Evolutionary conservation across 768 basidiomycete species (phyloP).

Genomic region (Favolaschia claudopus): DNA sequence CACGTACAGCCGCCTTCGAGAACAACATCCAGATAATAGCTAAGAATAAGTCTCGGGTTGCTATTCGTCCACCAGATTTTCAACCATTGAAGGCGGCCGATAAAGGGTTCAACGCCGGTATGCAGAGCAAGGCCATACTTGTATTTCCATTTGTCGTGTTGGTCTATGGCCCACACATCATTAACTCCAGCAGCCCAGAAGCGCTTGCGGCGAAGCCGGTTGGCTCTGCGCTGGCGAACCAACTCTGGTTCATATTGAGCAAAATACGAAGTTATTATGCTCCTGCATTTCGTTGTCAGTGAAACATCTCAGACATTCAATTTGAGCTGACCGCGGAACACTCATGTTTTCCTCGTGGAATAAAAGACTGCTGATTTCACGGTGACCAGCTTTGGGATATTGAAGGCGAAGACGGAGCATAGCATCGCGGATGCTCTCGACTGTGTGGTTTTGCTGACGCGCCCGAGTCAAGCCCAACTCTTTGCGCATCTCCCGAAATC

Average conservation of each 20-base stretch:
- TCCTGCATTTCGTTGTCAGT: neutral
- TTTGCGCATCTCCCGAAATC: conserved; percentile 23
- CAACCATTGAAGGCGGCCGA: conserved; percentile 37
- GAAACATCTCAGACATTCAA: neutral
- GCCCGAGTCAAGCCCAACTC: conserved; percentile 28
- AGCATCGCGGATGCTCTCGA: conserved; percentile 27
- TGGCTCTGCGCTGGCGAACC: conserved; percentile 6
- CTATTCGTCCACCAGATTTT: conserved; percentile 44
- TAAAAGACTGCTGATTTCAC: conserved; percentile 31
- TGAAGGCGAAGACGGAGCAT: conserved; percentile 25
- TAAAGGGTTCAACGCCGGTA: conserved; percentile 35
- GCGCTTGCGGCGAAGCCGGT: conserved; percentile 24
- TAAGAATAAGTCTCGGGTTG: conserved; percentile 32
- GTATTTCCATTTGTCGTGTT: conserved; percentile 42
- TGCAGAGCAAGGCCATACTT: conserved; percentile 38
- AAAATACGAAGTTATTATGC: conserved; percentile 4
- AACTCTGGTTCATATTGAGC: conserved; percentile 17
- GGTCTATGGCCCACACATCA: conserved; percentile 38
- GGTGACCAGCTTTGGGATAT: conserved; percentile 36
- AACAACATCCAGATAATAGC: conserved; percentile 35
- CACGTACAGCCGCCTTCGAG: conserved; percentile 20
- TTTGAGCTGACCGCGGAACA: conserved; percentile 31
- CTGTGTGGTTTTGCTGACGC: conserved; percentile 28
- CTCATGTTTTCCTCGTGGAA: conserved; percentile 33
- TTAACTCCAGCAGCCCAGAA: conserved; percentile 41